Evolutionary conservation across 768 basidiomycete species (phyloP).

Genomic region (Strobilomyces dryophilus): DNA sequence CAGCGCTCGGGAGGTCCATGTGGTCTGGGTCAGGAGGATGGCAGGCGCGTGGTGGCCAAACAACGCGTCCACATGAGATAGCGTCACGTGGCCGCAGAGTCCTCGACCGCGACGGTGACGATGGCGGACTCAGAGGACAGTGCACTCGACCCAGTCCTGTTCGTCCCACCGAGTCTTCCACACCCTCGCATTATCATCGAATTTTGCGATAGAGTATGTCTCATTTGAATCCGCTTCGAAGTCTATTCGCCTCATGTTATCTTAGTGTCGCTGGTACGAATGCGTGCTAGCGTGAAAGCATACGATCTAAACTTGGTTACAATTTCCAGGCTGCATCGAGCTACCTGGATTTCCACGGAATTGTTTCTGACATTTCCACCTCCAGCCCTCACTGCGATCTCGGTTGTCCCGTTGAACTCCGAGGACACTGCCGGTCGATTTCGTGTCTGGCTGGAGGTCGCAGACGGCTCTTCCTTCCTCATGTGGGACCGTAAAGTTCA

Average conservation of each 20-base stretch:
- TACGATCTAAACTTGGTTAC: background rate
- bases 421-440: conserved; percentile 89
- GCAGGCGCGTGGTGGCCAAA: conserved; percentile 32
- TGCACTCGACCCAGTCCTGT: conserved; percentile 46
- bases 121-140: conserved; percentile 23
- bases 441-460: conserved; percentile 74
- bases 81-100: conserved; percentile 31
- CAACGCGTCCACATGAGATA: conserved; percentile 45
- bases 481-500: conserved; percentile 91
- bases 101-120: background rate
- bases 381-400: conserved; percentile 61
- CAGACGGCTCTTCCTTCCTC: conserved; percentile 38
- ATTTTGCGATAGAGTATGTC: conserved; percentile 83
- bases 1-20: conserved; percentile 10
- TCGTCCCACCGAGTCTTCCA: conserved; percentile 48
- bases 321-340: conserved; percentile 75
- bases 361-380: conserved; percentile 88
- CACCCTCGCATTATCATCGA: conserved; percentile 76
- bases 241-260: conserved; percentile 1
- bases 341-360: conserved; percentile 92
- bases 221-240: background rate
- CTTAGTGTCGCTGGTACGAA: conserved; percentile 78
- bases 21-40: conserved; percentile 2
- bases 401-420: conserved; percentile 67
- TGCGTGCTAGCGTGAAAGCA: background rate